These are phyloP conservation scores for Pleurotus ostreatus DNA, from an alignment of 768 basidiomycete genomes.

Conservation along the genomic window DNA sequence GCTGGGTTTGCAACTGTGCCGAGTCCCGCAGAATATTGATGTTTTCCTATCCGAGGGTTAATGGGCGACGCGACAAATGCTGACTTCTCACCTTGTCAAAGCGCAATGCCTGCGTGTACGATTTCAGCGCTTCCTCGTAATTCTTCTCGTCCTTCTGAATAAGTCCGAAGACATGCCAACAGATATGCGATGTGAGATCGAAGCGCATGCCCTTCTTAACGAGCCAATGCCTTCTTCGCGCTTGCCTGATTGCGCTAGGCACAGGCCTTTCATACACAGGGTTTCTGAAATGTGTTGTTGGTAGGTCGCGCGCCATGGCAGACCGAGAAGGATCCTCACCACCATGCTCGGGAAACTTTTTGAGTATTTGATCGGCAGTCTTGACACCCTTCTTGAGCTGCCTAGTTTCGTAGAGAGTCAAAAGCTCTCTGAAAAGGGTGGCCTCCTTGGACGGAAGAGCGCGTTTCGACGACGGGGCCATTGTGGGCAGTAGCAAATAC, in stretches of 20 bases:
- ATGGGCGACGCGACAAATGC: constrained; percentile 2
- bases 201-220: constrained; percentile 80
- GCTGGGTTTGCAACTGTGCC: constrained; percentile 84
- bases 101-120: constrained; percentile 83
- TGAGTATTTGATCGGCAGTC: constrained; percentile 89
- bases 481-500: background rate
- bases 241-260: constrained; percentile 74
- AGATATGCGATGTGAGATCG: constrained; percentile 87
- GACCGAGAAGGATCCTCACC: constrained; percentile 45
- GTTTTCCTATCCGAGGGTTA: constrained; percentile 56
- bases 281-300: constrained; percentile 57
- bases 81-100: constrained; percentile 74
- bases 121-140: constrained; percentile 90
- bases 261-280: constrained; percentile 92
- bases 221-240: constrained; percentile 76
- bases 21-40: constrained; percentile 90
- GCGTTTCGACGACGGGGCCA: constrained; percentile 35
- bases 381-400: constrained; percentile 89
- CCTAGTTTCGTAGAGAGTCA: constrained; percentile 84
- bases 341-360: constrained; percentile 94
- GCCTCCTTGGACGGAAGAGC: constrained; percentile 80
- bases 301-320: background rate
- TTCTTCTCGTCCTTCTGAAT: constrained; percentile 93
- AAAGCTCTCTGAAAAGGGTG: constrained; percentile 79
- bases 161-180: constrained; percentile 97